These are phyloP conservation scores for Alternaria atra DNA, from an alignment of 2,329 filamentous ascomycete genomes.

Conservation along the genomic window DNA sequence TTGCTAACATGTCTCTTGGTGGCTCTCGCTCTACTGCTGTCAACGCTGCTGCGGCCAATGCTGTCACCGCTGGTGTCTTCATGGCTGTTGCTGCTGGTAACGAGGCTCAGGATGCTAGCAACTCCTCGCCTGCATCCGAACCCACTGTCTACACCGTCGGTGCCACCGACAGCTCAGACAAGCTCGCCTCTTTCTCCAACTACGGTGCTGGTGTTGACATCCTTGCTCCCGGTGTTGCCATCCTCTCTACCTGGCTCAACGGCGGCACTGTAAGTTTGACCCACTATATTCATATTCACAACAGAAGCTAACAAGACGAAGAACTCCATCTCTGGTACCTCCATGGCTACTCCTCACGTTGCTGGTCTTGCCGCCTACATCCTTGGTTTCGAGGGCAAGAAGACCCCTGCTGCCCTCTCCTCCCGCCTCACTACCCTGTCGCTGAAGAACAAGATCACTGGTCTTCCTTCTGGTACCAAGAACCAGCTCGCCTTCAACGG, in stretches of 20 bases:
- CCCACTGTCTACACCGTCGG: slow-evolving; percentile 52
- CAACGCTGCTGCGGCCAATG: slow-evolving; percentile 51
- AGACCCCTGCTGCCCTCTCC: slow-evolving; percentile 60
- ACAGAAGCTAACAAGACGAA: slow-evolving; percentile 30
- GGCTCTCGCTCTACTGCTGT: slow-evolving; percentile 48
- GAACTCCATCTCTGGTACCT: slow-evolving; percentile 68
- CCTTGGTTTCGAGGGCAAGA: slow-evolving; percentile 61
- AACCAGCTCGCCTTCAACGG: slow-evolving; percentile 68
- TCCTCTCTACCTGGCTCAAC: slow-evolving; percentile 60
- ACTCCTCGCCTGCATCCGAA: slow-evolving; percentile 52
- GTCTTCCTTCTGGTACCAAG: slow-evolving; percentile 56
- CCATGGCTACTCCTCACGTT: slow-evolving; percentile 75
- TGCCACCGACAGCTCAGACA: slow-evolving; percentile 50
- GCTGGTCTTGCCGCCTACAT: slow-evolving; percentile 76
- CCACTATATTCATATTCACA: neutral
- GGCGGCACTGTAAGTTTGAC: slow-evolving; percentile 46
- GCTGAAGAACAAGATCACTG: slow-evolving; percentile 54
- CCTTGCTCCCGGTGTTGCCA: slow-evolving; percentile 52
- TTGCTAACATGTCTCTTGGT: slow-evolving; percentile 54
- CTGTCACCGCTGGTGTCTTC: slow-evolving; percentile 51
- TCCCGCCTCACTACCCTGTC: slow-evolving; percentile 57
- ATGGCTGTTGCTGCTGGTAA: slow-evolving; percentile 54
- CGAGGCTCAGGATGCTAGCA: slow-evolving; percentile 41
- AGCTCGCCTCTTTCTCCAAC: slow-evolving; percentile 52
- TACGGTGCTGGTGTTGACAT: slow-evolving; percentile 51